Evolutionary conservation across 83 land plant species (phyloP), one percentile per base, ranked within the genome.

Genomic region (Thuja plicata): DNA sequence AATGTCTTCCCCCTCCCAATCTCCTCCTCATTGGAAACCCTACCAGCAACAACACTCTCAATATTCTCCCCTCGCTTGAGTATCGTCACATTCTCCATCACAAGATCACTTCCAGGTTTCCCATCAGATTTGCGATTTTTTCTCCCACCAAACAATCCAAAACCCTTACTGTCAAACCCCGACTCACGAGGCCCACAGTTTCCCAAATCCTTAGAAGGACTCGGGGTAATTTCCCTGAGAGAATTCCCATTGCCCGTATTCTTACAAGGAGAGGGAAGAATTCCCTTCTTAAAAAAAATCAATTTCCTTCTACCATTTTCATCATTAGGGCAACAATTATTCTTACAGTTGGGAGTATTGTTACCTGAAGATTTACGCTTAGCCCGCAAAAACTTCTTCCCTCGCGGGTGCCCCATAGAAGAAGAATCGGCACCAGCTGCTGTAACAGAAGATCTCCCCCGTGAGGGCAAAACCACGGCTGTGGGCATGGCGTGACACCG

Each of bases 51-150:
- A 30, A 83, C 55, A 48, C 48, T 45, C 54, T 83, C 86, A 0
- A 83, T 83, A 21, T 83, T 83, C 32, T 46, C 86, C 17, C 86
- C 86, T 34, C 86, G 86, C 11, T 83, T 83, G 7, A 83, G 86
- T 48, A 83, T 83, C 12, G 57, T 83, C 2, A 83, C 86, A 4
- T 83, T 83, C 34, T 12, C 86, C 86, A 83, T 83, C 15, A 83
- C 34, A 46, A 83, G 34, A 45, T 83, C 24, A 30, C 34, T 83
- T 2, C 86, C 86, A 48, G 86, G 15, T 5, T 83, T 48, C 17
- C 35, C 57, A 83, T 27, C 57, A 27, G 86, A 27, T n/a, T 30
- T 48, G 35, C 55, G 12, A 45, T 48, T 48, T 48, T 48, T 46
- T 24, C 35, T 16, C 55, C 52, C 35, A 30, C 34, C n/a, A 30